Conservation (phyloP, 805 yeast genomes). For the Zygotorulaspora danielsina region DNA sequence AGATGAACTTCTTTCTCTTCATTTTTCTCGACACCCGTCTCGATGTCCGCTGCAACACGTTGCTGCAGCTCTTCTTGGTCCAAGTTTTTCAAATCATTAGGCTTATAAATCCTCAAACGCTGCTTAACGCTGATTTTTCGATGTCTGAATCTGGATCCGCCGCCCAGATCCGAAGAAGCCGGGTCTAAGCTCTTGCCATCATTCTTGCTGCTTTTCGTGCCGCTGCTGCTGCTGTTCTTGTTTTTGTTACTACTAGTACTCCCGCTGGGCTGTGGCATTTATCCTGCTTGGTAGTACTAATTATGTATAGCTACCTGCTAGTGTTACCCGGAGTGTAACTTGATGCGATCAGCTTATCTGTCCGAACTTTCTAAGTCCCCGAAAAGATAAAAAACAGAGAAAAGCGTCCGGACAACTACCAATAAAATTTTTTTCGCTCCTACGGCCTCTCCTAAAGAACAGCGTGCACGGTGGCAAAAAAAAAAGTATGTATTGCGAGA, state of each 20-base stretch:
- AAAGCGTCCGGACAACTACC: conserved; percentile 7
- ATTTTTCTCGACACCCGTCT: conserved; percentile 96
- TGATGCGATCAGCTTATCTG: background rate
- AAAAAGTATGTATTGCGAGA: background rate
- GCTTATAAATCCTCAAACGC: conserved; percentile 69
- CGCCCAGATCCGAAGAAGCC: conserved; percentile 1
- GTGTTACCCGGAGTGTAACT: no score
- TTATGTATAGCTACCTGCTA: no score
- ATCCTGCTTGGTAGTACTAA: no score
- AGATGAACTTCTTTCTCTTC: conserved; percentile 97
- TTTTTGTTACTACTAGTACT: conserved; percentile 7
- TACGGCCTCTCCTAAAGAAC: background rate
- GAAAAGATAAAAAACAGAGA: background rate
- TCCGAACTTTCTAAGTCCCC: background rate
- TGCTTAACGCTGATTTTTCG: conserved; percentile 92
- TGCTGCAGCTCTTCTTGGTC: conserved; percentile 57
- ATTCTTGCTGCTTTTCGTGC: background rate
- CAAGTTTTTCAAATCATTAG: conserved; percentile 72
- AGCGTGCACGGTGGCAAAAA: conserved; percentile 1
- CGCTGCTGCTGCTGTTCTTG: background rate
- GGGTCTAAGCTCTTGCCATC: conserved; percentile 7
- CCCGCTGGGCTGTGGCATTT: conserved; percentile 17
- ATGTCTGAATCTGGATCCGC: conserved; percentile 75
- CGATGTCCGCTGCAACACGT: conserved; percentile 83
- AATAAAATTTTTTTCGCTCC: conserved; percentile 5